Evolutionary conservation across 495 filamentous ascomycete species (phyloP).

Genomic region (Hypoxylon cercidicola): DNA sequence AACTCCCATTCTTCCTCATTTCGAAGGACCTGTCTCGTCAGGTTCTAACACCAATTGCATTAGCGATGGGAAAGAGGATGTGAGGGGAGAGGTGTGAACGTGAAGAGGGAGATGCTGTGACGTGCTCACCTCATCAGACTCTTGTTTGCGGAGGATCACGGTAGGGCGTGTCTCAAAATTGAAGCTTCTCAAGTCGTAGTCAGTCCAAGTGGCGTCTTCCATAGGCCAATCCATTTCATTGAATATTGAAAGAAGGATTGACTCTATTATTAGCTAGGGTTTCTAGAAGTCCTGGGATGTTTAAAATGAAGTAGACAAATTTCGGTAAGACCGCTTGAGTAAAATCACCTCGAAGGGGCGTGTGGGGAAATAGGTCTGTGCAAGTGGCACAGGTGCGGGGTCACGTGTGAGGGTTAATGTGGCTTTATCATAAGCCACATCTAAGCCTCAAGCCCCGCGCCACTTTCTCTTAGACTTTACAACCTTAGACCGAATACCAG

Average conservation of each 20-base stretch:
- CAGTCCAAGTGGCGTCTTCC: conserved; percentile 18
- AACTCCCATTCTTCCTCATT: conserved; percentile 19
- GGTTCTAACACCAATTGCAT: not conserved
- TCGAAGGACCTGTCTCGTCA: conserved; percentile 4
- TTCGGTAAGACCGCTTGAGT: no score
- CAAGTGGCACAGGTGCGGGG: no score
- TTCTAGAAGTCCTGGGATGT: not conserved
- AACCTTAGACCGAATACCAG: no score
- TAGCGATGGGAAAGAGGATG: conserved; percentile 9
- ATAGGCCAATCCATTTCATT: conserved; percentile 25
- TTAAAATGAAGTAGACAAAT: not conserved
- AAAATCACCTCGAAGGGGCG: no score
- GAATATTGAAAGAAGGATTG: no score
- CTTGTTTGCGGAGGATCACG: conserved; percentile 6
- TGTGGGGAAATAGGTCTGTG: no score
- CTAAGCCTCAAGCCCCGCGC: no score
- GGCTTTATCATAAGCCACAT: no score
- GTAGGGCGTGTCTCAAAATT: conserved; percentile 4
- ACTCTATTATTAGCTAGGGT: conserved; percentile 3
- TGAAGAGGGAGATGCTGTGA: no score
- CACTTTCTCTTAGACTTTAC: no score
- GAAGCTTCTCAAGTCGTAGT: conserved; percentile 12
- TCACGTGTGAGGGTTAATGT: no score
- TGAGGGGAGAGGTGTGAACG: no score
- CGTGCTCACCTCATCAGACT: conserved; percentile 11